These are phyloP conservation scores for Phylloporus arenicola DNA, from an alignment of 768 basidiomycete genomes.

Conservation along the genomic window DNA sequence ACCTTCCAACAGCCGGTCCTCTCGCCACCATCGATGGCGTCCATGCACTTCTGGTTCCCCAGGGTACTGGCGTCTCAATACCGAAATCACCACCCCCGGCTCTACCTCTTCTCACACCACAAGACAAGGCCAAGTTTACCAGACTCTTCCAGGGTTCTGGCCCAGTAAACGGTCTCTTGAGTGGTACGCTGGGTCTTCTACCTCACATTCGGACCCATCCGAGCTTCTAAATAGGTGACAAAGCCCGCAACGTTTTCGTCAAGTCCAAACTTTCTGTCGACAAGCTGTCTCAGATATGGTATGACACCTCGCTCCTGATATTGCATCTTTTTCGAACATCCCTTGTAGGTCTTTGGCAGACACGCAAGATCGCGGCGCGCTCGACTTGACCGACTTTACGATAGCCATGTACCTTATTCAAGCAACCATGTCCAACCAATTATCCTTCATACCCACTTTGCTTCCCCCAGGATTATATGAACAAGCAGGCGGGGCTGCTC, in stretches of 20 bases:
- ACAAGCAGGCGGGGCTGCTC: conserved; percentile 52
- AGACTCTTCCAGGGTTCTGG: conserved; percentile 69
- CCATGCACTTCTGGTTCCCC: conserved; percentile 44
- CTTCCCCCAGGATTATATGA: conserved; percentile 86
- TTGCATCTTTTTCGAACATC: not conserved
- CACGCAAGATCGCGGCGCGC: conserved; percentile 82
- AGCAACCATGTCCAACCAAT: conserved; percentile 75
- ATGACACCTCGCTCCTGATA: conserved; percentile 16
- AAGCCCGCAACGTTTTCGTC: conserved; percentile 85
- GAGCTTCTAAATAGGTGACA: conserved; percentile 53
- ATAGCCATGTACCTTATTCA: conserved; percentile 97
- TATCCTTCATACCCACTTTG: conserved; percentile 62
- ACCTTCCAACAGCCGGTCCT: conserved; percentile 63
- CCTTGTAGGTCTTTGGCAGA: conserved; percentile 82
- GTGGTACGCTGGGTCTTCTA: conserved; percentile 45
- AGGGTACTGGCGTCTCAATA: conserved; percentile 48
- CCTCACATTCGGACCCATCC: not conserved
- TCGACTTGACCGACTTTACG: conserved; percentile 89
- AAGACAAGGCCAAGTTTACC: conserved; percentile 82
- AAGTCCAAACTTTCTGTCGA: conserved; percentile 87
- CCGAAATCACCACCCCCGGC: conserved; percentile 56
- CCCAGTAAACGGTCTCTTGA: conserved; percentile 72
- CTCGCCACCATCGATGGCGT: conserved; percentile 75
- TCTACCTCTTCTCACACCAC: conserved; percentile 65
- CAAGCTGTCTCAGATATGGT: conserved; percentile 92